A percentile compares a stretch with the other conserved stretches of the same genome.
Conservation (phyloP, 495 filamentous ascomycete genomes). For the Annulohypoxylon moriforme region DNA sequence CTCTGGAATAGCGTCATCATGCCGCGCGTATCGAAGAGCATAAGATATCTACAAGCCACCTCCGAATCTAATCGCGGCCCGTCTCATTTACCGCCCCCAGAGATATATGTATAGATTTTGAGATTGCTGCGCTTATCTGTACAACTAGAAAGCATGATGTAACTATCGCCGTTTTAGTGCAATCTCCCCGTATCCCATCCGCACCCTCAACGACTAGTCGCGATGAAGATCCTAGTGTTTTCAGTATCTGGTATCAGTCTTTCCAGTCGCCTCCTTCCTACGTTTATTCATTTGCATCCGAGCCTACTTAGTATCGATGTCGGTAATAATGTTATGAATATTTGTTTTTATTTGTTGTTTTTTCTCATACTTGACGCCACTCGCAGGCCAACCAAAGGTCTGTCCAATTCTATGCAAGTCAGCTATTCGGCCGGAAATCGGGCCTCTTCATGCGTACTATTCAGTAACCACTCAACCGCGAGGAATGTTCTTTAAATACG, state of each 20-base stretch:
- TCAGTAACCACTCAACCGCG: conserved; percentile 10
- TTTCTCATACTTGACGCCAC: not conserved
- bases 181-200: conserved; percentile 2
- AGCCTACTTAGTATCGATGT: not conserved
- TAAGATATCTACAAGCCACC: conserved; percentile 6
- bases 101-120: not conserved
- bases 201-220: conserved; percentile 13
- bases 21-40: conserved; percentile 4
- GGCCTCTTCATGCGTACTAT: conserved; percentile 4
- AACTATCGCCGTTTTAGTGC: conserved; percentile 9
- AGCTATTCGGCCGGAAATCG: not conserved
- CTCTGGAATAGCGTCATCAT: not conserved
- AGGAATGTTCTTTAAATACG: not conserved
- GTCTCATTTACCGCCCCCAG: conserved; percentile 34
- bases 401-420: conserved; percentile 7
- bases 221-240: conserved; percentile 9
- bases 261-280: not conserved
- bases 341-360: too few species aligned
- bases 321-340: too few species aligned
- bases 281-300: not conserved
- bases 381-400: not conserved
- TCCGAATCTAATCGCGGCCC: conserved; percentile 1
- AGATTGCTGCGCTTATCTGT: conserved; percentile 9
- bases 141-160: conserved; percentile 24
- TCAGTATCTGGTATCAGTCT: not conserved